Percentiles rank a stretch among this genome's conserved stretches.
Conservation (phyloP, 164 flowering plant species). For the Platanus orientalis region DNA sequence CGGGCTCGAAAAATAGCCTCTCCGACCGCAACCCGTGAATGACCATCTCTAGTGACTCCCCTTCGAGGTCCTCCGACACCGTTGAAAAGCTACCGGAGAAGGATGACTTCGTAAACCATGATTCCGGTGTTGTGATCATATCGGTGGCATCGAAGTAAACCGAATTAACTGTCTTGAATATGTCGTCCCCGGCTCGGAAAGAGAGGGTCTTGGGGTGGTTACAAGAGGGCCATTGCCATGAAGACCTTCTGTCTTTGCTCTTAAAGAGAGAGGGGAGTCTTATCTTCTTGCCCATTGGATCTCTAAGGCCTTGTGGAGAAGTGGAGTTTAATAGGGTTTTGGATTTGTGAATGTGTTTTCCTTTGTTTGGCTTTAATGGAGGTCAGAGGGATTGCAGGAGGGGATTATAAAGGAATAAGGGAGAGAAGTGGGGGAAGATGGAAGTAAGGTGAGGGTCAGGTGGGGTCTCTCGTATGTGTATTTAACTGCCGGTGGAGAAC, state of each 20-base stretch:
- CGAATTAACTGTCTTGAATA: constrained; percentile 44
- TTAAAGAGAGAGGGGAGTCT: constrained; percentile 18
- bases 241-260: constrained; percentile 33
- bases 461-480: constrained; percentile 22
- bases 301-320: constrained; percentile 1
- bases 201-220: constrained; percentile 64
- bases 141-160: constrained; percentile 23
- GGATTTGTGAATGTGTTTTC: constrained; percentile 5
- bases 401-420: constrained; percentile 18
- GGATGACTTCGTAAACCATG: constrained; percentile 38
- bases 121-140: constrained; percentile 21
- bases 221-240: constrained; percentile 70
- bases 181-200: constrained; percentile 32
- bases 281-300: constrained; percentile 31
- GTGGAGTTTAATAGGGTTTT: constrained; percentile 2
- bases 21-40: no score
- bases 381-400: constrained; percentile 15
- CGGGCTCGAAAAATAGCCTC: constrained; percentile 72
- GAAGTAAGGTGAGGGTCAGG: constrained; percentile 15
- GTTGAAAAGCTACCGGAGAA: constrained; percentile 34
- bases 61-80: constrained; percentile 21
- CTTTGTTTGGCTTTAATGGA: constrained; percentile 25
- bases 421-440: background rate
- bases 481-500: constrained; percentile 16
- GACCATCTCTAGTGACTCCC: no score